Evolutionary conservation across 2,329 filamentous ascomycete species (phyloP).

Genomic region (Penicillium psychrosexuale): DNA sequence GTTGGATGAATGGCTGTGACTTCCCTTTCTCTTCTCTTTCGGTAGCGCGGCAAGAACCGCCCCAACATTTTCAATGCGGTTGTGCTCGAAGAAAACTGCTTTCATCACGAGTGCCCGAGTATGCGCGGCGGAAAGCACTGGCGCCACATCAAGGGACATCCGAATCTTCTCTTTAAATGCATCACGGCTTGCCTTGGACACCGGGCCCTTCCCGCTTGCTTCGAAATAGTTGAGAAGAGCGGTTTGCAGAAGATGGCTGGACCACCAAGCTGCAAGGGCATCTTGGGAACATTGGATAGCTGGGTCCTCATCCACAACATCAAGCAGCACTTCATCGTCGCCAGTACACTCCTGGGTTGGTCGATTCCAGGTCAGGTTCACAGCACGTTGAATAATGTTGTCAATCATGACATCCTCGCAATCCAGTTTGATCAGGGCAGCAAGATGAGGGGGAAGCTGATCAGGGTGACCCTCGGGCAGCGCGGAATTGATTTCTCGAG

Average conservation of each 20-base stretch:
- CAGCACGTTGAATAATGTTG: conserved; percentile 75
- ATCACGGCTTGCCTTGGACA: conserved; percentile 40
- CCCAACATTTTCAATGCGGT: conserved; percentile 51
- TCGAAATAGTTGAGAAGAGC: conserved; percentile 64
- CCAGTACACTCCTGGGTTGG: conserved; percentile 66
- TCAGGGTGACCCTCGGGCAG: conserved; percentile 57
- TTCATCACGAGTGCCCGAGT: conserved; percentile 58
- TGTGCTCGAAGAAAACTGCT: conserved; percentile 55
- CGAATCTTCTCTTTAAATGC: conserved; percentile 56
- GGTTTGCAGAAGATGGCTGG: conserved; percentile 67
- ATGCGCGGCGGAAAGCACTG: conserved; percentile 70
- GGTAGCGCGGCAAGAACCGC: conserved; percentile 55
- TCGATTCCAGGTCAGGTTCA: conserved; percentile 85
- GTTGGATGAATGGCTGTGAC: conserved; percentile 35
- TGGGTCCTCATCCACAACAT: conserved; percentile 78
- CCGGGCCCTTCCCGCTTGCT: conserved; percentile 48
- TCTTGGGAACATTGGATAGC: conserved; percentile 84
- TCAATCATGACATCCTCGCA: conserved; percentile 78
- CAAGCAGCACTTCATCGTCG: conserved; percentile 67
- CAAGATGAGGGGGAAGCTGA: conserved; percentile 71
- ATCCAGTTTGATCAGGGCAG: conserved; percentile 70
- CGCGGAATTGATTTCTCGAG: conserved; percentile 57
- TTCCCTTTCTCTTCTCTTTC: conserved; percentile 31
- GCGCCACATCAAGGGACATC: conserved; percentile 69
- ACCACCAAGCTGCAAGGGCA: conserved; percentile 88